Evolutionary conservation across 345 rosid genomes (phyloP).

Genomic region (Fremontodendron californicum): DNA sequence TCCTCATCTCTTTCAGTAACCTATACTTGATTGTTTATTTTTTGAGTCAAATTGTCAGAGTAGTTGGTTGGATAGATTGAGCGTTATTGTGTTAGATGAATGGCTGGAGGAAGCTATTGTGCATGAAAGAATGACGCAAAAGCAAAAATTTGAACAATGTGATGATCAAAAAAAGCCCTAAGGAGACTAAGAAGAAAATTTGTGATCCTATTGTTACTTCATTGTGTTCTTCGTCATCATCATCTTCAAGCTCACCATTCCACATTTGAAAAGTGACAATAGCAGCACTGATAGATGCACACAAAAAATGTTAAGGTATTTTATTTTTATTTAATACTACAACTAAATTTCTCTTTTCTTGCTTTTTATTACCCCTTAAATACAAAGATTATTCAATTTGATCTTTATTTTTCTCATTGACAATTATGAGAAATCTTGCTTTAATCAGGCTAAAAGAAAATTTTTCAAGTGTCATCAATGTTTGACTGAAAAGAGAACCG

Average conservation of each 20-base stretch:
- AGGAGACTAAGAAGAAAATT: not conserved
- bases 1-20: too few relatives aligned
- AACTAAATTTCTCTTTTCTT: not conserved
- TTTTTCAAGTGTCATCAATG: slow-evolving; percentile 68
- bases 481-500: slow-evolving; percentile 48
- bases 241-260: slow-evolving; percentile 19
- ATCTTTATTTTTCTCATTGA: not conserved
- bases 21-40: too few relatives aligned
- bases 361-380: not conserved
- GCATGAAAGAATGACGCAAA: slow-evolving; percentile 20
- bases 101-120: slow-evolving; percentile 25
- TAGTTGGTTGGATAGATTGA: too few relatives aligned
- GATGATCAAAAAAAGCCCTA: slow-evolving; percentile 4
- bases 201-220: slow-evolving; percentile 12
- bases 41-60: too few relatives aligned
- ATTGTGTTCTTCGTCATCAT: slow-evolving; percentile 12
- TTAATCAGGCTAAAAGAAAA: slow-evolving; percentile 29
- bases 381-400: not conserved
- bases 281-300: slow-evolving; percentile 15
- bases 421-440: slow-evolving; percentile 15
- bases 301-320: slow-evolving; percentile 23
- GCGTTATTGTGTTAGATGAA: slow-evolving; percentile 13
- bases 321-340: not conserved
- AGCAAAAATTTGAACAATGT: not conserved
- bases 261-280: slow-evolving; percentile 21